Evolutionary conservation across 139 green algal genomes (phyloP), one percentile per base, ranked within the genome.

Genomic region (Gonium pectorale): DNA sequence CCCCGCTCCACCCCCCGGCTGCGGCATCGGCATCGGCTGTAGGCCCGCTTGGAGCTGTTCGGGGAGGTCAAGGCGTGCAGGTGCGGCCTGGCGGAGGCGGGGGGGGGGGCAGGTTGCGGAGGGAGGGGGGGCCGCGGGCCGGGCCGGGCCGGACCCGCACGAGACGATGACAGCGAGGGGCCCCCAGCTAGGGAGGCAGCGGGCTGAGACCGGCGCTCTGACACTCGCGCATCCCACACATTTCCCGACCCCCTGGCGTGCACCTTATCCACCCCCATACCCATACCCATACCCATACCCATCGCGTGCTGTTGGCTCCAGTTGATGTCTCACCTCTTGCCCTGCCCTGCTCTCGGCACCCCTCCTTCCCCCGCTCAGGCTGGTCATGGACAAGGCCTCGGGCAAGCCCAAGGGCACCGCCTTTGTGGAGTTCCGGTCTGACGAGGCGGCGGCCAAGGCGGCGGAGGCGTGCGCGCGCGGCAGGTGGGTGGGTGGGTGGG

Each of bases 341-440:
- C 56, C 17, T n/a, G n/a, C 33, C n/a, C 68, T 56, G 35, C 5
- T 27, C 33, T 59, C n/a, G 40, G 21, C 40, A 46, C 6, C 63
- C 63, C n/a, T 44, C 5, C 7, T 31, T 52, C 29, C 51, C 17
- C 31, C 15, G 27, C 35, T 78, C 84, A 94, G 95, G 71, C 51
- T 97, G 46, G 95, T 98, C 40, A 89, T 95, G 46, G 90, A 98
- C 81, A 96, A 96, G 85, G 66, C 67, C 21, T 94, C 92, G 1
- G 89, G 92, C 49, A 94, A 95, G 89, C 89, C 88, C 71, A 98
- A 98, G 74, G 96, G 96, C 67, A 98, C 93, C 5, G 96, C 96
- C 5, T 99, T 98, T 90, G 94, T 97, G 24, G 95, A 99, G 83
- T 99, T 94, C 75, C 67, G 67, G 40, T 46, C 63, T 17, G 21